phyloP scores from a whole-genome alignment of 2,329 filamentous ascomycete genomes.

The Nemania abortiva region DNA sequence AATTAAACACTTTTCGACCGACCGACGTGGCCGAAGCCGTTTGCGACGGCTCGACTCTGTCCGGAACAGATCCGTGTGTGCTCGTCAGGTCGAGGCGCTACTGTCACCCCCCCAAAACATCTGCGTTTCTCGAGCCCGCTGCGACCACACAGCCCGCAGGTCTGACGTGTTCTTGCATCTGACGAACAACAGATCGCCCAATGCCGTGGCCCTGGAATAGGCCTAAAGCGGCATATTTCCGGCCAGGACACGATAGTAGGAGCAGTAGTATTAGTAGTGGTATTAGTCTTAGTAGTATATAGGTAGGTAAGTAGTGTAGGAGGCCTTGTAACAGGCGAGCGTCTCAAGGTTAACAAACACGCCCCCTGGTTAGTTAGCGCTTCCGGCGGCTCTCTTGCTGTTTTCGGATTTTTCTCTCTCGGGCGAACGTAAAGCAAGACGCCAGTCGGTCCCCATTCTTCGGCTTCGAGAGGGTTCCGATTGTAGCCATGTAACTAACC shows the following conservation, averaged over 20 bases:
- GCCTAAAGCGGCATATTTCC: conserved; percentile 25
- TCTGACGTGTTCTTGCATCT: conserved; percentile 40
- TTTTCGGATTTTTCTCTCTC: neutral
- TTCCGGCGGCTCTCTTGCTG: neutral
- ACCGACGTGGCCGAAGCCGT: conserved; percentile 14
- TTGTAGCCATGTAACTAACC: conserved; percentile 8
- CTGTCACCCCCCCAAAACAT: conserved; percentile 17
- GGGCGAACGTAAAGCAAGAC: conserved; percentile 3
- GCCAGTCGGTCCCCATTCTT: conserved; percentile 1
- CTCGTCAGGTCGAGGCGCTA: conserved; percentile 4
- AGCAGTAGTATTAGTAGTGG: too few relatives aligned
- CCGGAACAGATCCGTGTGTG: too few relatives aligned
- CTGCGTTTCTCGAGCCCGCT: conserved; percentile 30
- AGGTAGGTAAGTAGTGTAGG: neutral
- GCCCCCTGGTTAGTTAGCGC: conserved; percentile 5
- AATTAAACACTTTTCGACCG: neutral
- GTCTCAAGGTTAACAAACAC: conserved; percentile 13
- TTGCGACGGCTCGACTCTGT: neutral
- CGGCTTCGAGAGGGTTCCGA: neutral
- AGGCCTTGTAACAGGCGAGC: conserved; percentile 20
- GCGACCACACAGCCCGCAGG: conserved; percentile 29
- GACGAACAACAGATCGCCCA: conserved; percentile 37
- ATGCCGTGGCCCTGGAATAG: conserved; percentile 41
- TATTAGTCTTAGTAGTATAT: neutral
- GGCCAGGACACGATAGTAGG: conserved; percentile 15